A percentile compares a stretch with the other conserved stretches of the same genome.
phyloP scores from a whole-genome alignment of 1,284 basidiomycete species.

The Hortiboletus rubellus region DNA sequence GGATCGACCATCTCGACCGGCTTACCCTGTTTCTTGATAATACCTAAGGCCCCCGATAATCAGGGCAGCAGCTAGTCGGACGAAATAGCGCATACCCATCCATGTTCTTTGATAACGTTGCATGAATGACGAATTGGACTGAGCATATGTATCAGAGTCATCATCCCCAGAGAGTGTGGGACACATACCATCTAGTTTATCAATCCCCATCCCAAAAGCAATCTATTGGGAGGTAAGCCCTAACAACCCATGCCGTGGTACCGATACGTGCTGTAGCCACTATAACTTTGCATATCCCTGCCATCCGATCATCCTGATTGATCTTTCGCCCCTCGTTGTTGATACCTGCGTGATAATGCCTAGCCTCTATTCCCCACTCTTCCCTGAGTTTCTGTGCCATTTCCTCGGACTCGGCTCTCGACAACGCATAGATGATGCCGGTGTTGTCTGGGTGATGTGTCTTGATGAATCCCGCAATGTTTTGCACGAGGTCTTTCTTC shows the following conservation, averaged over 20 bases:
- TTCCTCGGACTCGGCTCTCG: conserved; percentile 75
- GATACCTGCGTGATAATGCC: conserved; percentile 89
- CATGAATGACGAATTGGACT: conserved; percentile 82
- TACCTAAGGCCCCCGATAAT: conserved; percentile 44
- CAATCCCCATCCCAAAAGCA: conserved; percentile 98
- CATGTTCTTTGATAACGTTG: conserved; percentile 66
- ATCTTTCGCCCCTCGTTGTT: conserved; percentile 60
- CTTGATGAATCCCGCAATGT: conserved; percentile 77
- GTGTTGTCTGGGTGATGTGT: conserved; percentile 58
- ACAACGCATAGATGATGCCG: conserved; percentile 88
- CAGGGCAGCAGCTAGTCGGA: not conserved
- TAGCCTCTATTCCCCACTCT: conserved; percentile 60
- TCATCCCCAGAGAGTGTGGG: not conserved
- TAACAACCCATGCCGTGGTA: conserved; percentile 9
- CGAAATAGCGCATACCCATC: conserved; percentile 49
- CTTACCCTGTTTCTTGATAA: conserved; percentile 85
- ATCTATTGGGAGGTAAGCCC: conserved; percentile 45
- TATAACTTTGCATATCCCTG: conserved; percentile 74
- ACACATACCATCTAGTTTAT: conserved; percentile 74
- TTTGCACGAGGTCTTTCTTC: conserved; percentile 52
- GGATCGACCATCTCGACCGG: conserved; percentile 73
- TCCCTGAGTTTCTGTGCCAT: conserved; percentile 68
- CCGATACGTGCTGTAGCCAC: conserved; percentile 74
- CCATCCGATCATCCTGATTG: conserved; percentile 77
- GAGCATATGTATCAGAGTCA: conserved; percentile 1